phyloP scores from a whole-genome alignment of 2,329 filamentous ascomycete genomes.

The Fusarium sp. region DNA sequence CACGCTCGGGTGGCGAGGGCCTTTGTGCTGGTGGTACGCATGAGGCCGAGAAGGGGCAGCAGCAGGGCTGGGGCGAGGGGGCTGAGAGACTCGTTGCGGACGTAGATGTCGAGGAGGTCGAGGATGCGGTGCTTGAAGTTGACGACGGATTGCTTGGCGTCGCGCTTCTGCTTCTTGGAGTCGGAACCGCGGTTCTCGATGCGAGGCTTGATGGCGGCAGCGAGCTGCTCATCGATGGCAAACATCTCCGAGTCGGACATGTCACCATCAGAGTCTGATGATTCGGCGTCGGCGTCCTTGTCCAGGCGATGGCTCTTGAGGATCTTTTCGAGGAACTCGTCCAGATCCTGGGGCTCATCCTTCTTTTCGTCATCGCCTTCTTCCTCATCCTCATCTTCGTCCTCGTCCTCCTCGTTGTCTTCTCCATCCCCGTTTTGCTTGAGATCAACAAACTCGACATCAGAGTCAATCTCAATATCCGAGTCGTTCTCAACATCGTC shows the following conservation, averaged over 20 bases:
- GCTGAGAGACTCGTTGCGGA: slow-evolving; percentile 81
- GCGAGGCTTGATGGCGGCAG: slow-evolving; percentile 85
- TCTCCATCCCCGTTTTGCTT: slow-evolving; percentile 58
- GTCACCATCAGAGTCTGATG: slow-evolving; percentile 75
- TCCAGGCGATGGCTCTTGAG: slow-evolving; percentile 78
- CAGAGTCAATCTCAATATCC: slow-evolving; percentile 62
- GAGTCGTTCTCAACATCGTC: slow-evolving; percentile 57
- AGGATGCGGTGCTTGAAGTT: slow-evolving; percentile 96
- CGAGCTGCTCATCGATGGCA: slow-evolving; percentile 83
- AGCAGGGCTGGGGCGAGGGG: slow-evolving; percentile 76
- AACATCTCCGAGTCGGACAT: slow-evolving; percentile 99
- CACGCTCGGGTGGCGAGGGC: slow-evolving; percentile 79
- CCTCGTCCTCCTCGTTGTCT: slow-evolving; percentile 54
- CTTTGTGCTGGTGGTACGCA: slow-evolving; percentile 81
- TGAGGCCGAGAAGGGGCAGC: slow-evolving; percentile 80
- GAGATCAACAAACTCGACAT: slow-evolving; percentile 63
- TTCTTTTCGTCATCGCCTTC: slow-evolving; percentile 58
- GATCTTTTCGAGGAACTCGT: slow-evolving; percentile 81
- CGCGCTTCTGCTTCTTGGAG: slow-evolving; percentile 86
- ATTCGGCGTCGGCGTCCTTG: slow-evolving; percentile 67
- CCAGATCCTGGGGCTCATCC: slow-evolving; percentile 64
- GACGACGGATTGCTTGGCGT: slow-evolving; percentile 88
- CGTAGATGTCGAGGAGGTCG: slow-evolving; percentile 86
- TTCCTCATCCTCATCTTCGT: slow-evolving; percentile 56
- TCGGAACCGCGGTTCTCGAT: slow-evolving; percentile 67